These are phyloP conservation scores for Fusarium oligoseptatum DNA, from an alignment of 2,329 filamentous ascomycete genomes.

Conservation along the genomic window DNA sequence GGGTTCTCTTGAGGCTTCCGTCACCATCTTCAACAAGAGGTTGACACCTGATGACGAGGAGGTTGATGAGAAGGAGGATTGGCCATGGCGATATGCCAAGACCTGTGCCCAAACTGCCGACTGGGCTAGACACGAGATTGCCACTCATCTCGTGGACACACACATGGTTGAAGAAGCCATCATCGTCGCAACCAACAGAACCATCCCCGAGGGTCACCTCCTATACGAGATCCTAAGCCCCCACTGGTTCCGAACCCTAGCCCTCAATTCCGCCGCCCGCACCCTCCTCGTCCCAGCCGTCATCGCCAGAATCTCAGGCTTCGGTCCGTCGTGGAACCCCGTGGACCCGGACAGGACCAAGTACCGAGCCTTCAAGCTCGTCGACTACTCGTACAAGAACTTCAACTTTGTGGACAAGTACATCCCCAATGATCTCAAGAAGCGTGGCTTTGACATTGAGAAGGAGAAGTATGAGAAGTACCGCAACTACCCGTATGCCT, in stretches of 20 bases:
- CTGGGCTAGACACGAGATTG: constrained; percentile 35
- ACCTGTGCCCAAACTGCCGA: constrained; percentile 35
- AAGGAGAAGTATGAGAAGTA: constrained; percentile 23
- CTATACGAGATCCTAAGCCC: constrained; percentile 34
- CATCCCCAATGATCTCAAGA: constrained; percentile 39
- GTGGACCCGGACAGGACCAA: background rate
- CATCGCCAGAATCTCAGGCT: constrained; percentile 23
- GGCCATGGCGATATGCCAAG: constrained; percentile 38
- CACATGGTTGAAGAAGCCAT: constrained; percentile 37
- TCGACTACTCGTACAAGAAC: constrained; percentile 29
- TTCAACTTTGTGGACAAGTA: constrained; percentile 39
- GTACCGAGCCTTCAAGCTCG: background rate
- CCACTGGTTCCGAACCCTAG: constrained; percentile 32
- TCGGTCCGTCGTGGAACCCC: constrained; percentile 7
- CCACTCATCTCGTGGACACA: constrained; percentile 31
- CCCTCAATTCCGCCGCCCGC: constrained; percentile 24
- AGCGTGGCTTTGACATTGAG: constrained; percentile 30
- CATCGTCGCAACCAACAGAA: constrained; percentile 35
- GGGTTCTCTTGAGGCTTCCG: constrained; percentile 14
- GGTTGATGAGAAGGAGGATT: constrained; percentile 29
- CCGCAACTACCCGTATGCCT: constrained; percentile 34
- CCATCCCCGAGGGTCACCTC: constrained; percentile 17
- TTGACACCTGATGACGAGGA: constrained; percentile 19
- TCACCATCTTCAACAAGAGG: constrained; percentile 34
- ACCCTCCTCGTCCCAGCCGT: constrained; percentile 14